Base-by-base conservation (phyloP, 78 protist species). In the Anaeramoeba flamelloides region DNA sequence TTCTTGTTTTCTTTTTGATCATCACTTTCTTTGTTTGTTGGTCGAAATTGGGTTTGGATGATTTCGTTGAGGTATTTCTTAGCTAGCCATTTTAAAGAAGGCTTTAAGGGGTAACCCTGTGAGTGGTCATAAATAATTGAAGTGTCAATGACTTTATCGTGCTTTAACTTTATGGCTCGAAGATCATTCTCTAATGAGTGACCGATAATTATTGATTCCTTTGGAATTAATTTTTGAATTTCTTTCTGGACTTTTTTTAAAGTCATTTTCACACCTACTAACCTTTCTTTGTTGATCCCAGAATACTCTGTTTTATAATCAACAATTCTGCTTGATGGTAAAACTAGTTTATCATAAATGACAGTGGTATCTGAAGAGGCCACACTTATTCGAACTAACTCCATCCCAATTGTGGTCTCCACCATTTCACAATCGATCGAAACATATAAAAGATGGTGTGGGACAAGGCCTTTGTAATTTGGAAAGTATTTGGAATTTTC, bases 341-440 rank as follows among this genome's bases (percentile, higher is more conserved):
- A 36, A 37, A 92, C 91, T 40, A 82, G 79, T 38, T 39, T 77
- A 82, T 92, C 92, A 34, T 69, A 69, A 22, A 90, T 30, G 0
- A 77, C 78, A 2, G n/a, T 38, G 31, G 41, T 79, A 8, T n/a
- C 32, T 77, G 83, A 87, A 83, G 87, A 85, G 30, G 90, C 86
- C 3, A 92, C 77, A 4, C 92, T 79, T 38, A 90, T 69, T 41
- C 95, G 86, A 0, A 93, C 69, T 75, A 92, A 80, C 64, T 87
- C 93, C 3, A 75, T 37, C n/a, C 93, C 92, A 17, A 74, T 53
- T 2, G 39, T 40, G n/a, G 89, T 87, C 65, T 82, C 39, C 81
- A 81, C 76, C 95, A 90, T 90, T 79, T 90, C 92, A 76, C 92
- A 91, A 82, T 91, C 92, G 17, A 53, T 53, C 17, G 89, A 26